A percentile compares a stretch with the other conserved stretches of the same genome.
phyloP scores from a whole-genome alignment of 371 early-diverging fungal genomes.

The Funneliformis caledonium region DNA sequence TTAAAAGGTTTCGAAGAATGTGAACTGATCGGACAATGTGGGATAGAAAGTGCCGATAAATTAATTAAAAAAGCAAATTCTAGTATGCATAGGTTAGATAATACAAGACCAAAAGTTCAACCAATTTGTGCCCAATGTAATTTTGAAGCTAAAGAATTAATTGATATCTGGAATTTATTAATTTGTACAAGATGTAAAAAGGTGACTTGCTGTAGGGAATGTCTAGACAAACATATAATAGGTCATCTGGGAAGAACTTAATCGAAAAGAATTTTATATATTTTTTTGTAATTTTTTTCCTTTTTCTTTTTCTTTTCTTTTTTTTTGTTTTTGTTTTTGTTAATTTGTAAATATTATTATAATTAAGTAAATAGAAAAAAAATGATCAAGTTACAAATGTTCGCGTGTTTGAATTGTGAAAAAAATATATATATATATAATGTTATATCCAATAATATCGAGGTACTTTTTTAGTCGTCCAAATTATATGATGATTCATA shows the following conservation, averaged over 20 bases:
- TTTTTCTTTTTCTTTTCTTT: background rate
- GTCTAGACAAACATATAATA: conserved; percentile 4
- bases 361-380: background rate
- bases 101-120: background rate
- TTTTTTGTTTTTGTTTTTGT: background rate
- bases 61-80: conserved; percentile 15
- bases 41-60: background rate
- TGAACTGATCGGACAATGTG: background rate
- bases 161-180: conserved; percentile 32
- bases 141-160: conserved; percentile 14
- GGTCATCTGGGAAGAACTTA: background rate
- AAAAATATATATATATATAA: background rate
- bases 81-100: background rate
- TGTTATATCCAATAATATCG: background rate
- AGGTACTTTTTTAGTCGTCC: background rate
- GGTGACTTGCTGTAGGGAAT: conserved; percentile 27
- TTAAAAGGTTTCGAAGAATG: conserved; percentile 4
- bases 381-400: background rate
- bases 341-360: background rate
- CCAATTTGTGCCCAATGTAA: conserved; percentile 24
- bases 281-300: background rate
- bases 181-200: conserved; percentile 15
- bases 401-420: background rate
- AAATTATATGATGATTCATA: conserved; percentile 24
- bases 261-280: background rate